Evolutionary conservation across 805 yeast genomes (phyloP), one percentile per base, ranked within the genome.

Genomic region (Pichia pseudocactophila): DNA sequence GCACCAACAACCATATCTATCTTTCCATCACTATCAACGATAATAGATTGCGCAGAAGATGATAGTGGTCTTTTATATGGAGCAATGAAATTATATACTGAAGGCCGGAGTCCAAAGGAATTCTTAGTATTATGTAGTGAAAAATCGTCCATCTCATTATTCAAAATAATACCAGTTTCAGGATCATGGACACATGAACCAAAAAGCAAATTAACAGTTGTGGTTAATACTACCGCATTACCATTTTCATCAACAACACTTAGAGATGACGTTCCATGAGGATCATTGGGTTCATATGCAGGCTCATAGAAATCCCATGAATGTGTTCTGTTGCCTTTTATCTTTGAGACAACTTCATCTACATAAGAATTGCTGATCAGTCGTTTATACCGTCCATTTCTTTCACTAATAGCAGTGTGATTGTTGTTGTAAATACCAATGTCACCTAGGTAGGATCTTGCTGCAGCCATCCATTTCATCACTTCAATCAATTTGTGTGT

Each of bases 101-200:
- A 85, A 0, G 98, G 95, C 9, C 76, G 73, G 38, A 90, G 71
- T 20, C 80, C 82, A 62, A 88, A 90, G 13, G 87, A 81, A 60
- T 90, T 90, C 15, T 73, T 67, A 7, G 70, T 64, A 13, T 73
- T 68, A 1, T 92, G 88, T 27, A 75, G 68, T 8, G 95, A 82
- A 55, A 90, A 90, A 58, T 90, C 97, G 61, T 90, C 97, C 96
- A 90, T 89, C 60, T 90, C 87, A 52, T 86, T 78, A 63, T 90
- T 90, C 54, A 90, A 63, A 9, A 90, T 71, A 8, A 90, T 66
- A 2, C 97, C 97, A 0, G 97, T 89, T 2, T 46, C 58, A 1
- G 81, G 79, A 58, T 90, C 97, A 57, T 81, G 83, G 6, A 90
- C 81, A 51, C 78, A 57, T 11, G 92, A 79, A 0, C 98, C 98